Evolutionary conservation across 2,329 filamentous ascomycete species (phyloP), one percentile per base, ranked within the genome.

Genomic region (Clarireedia paspali): DNA sequence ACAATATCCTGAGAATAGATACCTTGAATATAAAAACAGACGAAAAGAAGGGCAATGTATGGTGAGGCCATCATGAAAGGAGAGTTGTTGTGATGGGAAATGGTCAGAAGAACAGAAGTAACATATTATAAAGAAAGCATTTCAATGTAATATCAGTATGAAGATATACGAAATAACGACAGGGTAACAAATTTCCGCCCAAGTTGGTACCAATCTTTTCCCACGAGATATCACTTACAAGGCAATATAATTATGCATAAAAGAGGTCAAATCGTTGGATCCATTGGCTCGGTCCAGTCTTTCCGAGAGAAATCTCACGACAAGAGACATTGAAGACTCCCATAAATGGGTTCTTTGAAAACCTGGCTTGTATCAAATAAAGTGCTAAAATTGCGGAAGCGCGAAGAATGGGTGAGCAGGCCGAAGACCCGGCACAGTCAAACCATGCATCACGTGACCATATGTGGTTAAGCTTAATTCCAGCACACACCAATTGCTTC

Each of bases 1-100:
- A 81, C 70, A 51, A 82, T 77, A 20, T 78, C 81, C 63, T 86
- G 85, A 38, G 64, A 63, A 20, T 48, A 56, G n/a, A 60, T 45
- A 53, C 56, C 60, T 53, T 46, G 50, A 23, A 54, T 56, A 46
- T 62, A 57, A 27, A 61, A 49, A 34, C 49, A 56, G 38, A 63
- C n/a, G 50, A 61, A 47, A 50, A 49, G 26, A 36, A 62, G 17
- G 44, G 42, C 47, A 38, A 53, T 59, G 47, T 46, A 53, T 59
- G 61, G 57, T 49, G 61, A 27, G 17, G 49, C 57, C 50, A 53
- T 58, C 12, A 30, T 14, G 26, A 52, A 40, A 45, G 30, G 9
- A 34, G 30, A 34, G 30, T 34, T 34, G 10, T 34, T 12, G 30
- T 34, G 36, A 30, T 39, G 3, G 36, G 47, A 14, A 54, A 26